Evolutionary conservation across 2,329 filamentous ascomycete genomes (phyloP).

Genomic region (Xylaria sp.): DNA sequence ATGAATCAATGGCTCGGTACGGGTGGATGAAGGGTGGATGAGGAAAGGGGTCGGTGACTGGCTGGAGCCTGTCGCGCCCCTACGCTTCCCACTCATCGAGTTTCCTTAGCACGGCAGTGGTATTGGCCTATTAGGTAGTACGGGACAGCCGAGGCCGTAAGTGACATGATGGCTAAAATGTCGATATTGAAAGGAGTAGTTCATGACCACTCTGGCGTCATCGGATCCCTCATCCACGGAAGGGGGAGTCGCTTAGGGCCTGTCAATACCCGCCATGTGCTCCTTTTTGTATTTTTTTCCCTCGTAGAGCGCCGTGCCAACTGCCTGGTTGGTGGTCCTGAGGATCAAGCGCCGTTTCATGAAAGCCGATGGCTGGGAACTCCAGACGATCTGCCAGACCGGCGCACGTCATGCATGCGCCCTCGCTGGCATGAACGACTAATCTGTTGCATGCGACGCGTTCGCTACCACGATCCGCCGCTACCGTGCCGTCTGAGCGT

Average conservation of each 20-base stretch:
- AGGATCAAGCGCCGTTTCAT: constrained; percentile 45
- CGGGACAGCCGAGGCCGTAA: constrained; percentile 45
- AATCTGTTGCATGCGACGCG: constrained; percentile 20
- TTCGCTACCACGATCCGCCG: constrained; percentile 28
- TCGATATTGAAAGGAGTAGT: constrained; percentile 35
- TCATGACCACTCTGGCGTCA: constrained; percentile 30
- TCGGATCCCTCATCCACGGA: constrained; percentile 19
- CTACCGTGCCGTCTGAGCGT: constrained; percentile 25
- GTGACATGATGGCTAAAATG: constrained; percentile 40
- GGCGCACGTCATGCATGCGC: constrained; percentile 39
- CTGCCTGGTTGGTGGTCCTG: constrained; percentile 39
- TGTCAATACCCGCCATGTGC: constrained; percentile 16
- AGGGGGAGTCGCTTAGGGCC: constrained; percentile 4
- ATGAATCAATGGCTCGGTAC: background rate
- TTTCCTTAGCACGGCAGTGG: constrained; percentile 33
- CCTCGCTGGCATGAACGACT: constrained; percentile 23
- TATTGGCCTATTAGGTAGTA: constrained; percentile 46
- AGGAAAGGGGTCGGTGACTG: constrained; percentile 15
- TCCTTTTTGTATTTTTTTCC: constrained; percentile 7
- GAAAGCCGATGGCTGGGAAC: constrained; percentile 39
- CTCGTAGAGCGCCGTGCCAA: constrained; percentile 25
- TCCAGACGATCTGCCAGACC: constrained; percentile 42
- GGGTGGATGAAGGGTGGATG: constrained; percentile 21
- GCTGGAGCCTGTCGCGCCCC: constrained; percentile 25
- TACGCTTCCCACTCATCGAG: constrained; percentile 17